phyloP scores from a whole-genome alignment of 805 yeast genomes.

The Dipodascus albidus region DNA sequence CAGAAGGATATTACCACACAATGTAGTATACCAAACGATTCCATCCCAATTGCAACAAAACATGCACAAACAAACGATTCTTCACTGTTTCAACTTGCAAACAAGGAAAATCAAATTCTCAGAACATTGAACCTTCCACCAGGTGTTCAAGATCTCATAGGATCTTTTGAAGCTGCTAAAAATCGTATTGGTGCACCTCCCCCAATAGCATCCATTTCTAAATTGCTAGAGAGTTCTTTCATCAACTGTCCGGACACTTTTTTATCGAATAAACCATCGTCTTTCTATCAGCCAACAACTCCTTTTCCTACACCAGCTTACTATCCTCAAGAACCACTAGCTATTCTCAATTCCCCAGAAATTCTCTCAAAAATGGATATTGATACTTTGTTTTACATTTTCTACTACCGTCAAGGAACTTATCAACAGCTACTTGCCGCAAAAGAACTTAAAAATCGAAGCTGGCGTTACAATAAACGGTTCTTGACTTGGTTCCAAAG shows the following conservation, averaged over 20 bases:
- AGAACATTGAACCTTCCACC: constrained; percentile 24
- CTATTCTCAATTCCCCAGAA: constrained; percentile 41
- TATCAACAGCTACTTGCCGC: constrained; percentile 71
- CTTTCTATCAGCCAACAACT: constrained; percentile 53
- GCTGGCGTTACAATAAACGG: constrained; percentile 71
- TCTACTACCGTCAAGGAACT: constrained; percentile 75
- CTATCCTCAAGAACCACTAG: constrained; percentile 74
- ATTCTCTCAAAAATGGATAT: constrained; percentile 62
- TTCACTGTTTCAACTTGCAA: too few species aligned
- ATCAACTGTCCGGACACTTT: constrained; percentile 88
- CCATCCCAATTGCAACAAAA: background rate
- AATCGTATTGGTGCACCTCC: constrained; percentile 40
- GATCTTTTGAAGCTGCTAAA: constrained; percentile 30
- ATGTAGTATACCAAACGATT: background rate
- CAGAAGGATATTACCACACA: background rate
- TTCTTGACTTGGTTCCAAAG: constrained; percentile 73
- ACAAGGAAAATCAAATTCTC: constrained; percentile 1
- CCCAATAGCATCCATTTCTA: constrained; percentile 40
- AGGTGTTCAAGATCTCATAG: constrained; percentile 29
- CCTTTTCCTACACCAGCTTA: constrained; percentile 85
- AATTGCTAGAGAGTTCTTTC: constrained; percentile 63
- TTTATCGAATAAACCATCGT: constrained; percentile 76
- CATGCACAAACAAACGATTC: too few species aligned
- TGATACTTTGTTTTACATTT: constrained; percentile 84
- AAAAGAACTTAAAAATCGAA: constrained; percentile 61